Evolutionary conservation across 2,329 filamentous ascomycete species (phyloP).

Genomic region (Keithomyces neogunnii): DNA sequence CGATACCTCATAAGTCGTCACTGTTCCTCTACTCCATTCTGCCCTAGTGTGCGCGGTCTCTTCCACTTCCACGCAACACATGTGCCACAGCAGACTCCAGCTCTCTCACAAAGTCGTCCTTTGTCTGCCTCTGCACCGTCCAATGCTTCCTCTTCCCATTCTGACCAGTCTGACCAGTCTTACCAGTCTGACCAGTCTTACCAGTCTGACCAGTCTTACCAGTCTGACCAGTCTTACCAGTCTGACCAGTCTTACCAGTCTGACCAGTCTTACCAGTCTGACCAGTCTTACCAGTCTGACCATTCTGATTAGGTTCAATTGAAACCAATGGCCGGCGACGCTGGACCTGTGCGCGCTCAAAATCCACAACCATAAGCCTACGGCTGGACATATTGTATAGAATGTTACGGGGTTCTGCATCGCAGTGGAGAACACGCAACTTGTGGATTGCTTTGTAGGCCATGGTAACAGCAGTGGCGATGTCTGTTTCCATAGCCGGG

Average conservation of each 20-base stretch:
- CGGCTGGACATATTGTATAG: constrained; percentile 17
- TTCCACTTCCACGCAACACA: not conserved
- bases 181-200: too few relatives aligned
- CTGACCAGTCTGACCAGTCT: constrained; percentile 5
- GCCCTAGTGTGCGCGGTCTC: too few relatives aligned
- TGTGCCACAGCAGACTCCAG: constrained; percentile 2
- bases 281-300: not conserved
- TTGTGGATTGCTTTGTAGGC: constrained; percentile 10
- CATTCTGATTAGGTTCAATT: constrained; percentile 13
- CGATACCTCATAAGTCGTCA: too few relatives aligned
- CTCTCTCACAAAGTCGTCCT: constrained; percentile 12
- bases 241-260: constrained; percentile 5
- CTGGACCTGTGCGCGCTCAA: constrained; percentile 19
- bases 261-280: constrained; percentile 13
- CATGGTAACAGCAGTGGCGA: constrained; percentile 3
- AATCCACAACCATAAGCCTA: constrained; percentile 23
- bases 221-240: not conserved
- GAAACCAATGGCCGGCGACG: constrained; percentile 12
- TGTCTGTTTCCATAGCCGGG: not conserved
- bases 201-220: constrained; percentile 6
- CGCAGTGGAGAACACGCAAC: constrained; percentile 16
- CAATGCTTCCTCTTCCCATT: constrained; percentile 16
- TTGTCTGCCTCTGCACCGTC: constrained; percentile 6
- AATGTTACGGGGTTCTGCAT: constrained; percentile 23
- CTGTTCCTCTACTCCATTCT: too few relatives aligned